These are phyloP conservation scores for Tolypocladium album DNA, from an alignment of 2,329 filamentous ascomycete genomes.

Conservation along the genomic window DNA sequence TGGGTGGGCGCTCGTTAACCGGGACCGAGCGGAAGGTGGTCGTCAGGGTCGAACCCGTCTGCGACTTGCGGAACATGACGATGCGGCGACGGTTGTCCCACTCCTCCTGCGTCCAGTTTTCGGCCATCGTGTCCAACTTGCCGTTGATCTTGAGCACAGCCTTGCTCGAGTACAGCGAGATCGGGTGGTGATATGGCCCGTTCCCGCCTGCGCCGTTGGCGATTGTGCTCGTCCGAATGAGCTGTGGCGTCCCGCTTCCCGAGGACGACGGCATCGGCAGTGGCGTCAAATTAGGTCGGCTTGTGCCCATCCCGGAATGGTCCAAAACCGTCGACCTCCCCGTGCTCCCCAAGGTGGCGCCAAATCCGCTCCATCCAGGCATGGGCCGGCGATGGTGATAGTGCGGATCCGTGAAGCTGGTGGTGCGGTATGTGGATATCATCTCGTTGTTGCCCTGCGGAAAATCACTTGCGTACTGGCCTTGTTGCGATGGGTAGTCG, in stretches of 20 bases:
- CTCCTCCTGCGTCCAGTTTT: slow-evolving; percentile 76
- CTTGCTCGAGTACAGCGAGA: slow-evolving; percentile 74
- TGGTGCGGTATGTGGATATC: slow-evolving; percentile 43
- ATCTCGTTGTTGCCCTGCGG: slow-evolving; percentile 36
- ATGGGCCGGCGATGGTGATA: slow-evolving; percentile 29
- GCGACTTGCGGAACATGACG: slow-evolving; percentile 77
- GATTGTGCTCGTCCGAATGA: slow-evolving; percentile 47
- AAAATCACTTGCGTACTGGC: slow-evolving; percentile 28
- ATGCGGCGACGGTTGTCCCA: slow-evolving; percentile 69
- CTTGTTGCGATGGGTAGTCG: slow-evolving; percentile 32
- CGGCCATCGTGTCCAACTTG: slow-evolving; percentile 74
- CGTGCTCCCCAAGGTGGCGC: slow-evolving; percentile 26
- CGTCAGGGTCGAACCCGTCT: slow-evolving; percentile 71
- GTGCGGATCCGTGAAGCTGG: slow-evolving; percentile 37
- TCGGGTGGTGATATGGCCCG: slow-evolving; percentile 62
- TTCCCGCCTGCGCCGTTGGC: slow-evolving; percentile 23
- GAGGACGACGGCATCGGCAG: slow-evolving; percentile 35
- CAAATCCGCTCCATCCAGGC: slow-evolving; percentile 32
- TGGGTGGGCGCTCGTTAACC: slow-evolving; percentile 65
- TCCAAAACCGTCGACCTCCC: slow-evolving; percentile 25
- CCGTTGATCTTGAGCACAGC: slow-evolving; percentile 77
- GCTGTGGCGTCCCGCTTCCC: slow-evolving; percentile 28
- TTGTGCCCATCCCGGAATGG: slow-evolving; percentile 28
- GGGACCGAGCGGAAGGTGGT: slow-evolving; percentile 71
- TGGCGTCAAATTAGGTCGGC: slow-evolving; percentile 34